A percentile compares a stretch with the other conserved stretches of the same genome.
phyloP scores from a whole-genome alignment of 2,329 filamentous ascomycete genomes.

The Colletotrichum limetticola region DNA sequence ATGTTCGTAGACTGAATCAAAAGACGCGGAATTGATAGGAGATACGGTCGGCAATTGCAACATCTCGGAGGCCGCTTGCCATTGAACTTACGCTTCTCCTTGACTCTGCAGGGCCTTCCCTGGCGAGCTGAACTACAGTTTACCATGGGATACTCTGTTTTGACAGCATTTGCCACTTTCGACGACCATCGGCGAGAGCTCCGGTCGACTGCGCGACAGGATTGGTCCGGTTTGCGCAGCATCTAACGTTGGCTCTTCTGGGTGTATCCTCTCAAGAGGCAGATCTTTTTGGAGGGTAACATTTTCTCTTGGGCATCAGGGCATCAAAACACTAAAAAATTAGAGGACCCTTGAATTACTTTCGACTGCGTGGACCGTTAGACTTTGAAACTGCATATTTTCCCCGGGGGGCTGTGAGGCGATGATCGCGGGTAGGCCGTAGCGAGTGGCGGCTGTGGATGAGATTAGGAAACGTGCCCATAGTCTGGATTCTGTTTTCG shows the following conservation, averaged over 20 bases:
- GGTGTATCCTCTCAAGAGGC: neutral
- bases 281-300: neutral
- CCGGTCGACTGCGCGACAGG: neutral
- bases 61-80: neutral
- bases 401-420: neutral
- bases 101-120: neutral
- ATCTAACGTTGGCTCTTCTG: neutral
- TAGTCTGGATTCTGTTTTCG: neutral
- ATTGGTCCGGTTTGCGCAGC: neutral
- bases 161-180: constrained; percentile 1
- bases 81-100: constrained; percentile 9
- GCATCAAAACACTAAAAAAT: neutral
- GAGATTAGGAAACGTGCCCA: neutral
- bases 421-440: neutral
- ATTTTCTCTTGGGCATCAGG: too few species aligned
- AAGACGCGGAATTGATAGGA: too few species aligned
- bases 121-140: neutral
- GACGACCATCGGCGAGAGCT: neutral
- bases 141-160: neutral
- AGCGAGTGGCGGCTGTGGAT: neutral
- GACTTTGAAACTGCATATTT: neutral
- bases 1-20: neutral
- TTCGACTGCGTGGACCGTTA: neutral
- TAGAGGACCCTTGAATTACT: neutral
- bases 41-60: too few species aligned